phyloP scores from a whole-genome alignment of 306 rosid genomes.

The Rosa chinensis region DNA sequence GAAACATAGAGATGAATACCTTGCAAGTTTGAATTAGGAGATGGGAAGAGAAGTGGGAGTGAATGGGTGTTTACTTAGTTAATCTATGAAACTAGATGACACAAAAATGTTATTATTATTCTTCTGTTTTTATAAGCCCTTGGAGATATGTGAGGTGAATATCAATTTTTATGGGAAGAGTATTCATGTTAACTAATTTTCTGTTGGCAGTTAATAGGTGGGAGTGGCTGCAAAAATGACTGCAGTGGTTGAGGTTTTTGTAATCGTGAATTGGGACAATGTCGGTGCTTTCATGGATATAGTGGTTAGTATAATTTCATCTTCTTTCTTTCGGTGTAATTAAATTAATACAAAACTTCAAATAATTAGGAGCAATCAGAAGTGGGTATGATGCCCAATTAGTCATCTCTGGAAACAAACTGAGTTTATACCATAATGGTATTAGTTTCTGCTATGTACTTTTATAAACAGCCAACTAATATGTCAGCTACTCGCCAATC shows the following conservation, averaged over 20 bases:
- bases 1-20: background rate
- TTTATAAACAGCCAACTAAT: background rate
- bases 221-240: conserved; percentile 66
- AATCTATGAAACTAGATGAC: background rate
- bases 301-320: conserved; percentile 51
- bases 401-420: background rate
- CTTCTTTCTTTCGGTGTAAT: background rate
- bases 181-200: conserved; percentile 18
- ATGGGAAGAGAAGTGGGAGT: background rate
- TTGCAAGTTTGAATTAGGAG: background rate
- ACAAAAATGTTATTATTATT: too few relatives aligned
- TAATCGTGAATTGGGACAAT: conserved; percentile 77
- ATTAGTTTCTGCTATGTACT: background rate
- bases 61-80: background rate
- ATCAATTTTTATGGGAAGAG: conserved; percentile 6
- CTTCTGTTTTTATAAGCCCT: background rate
- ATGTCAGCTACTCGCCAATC: background rate
- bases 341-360: conserved; percentile 4
- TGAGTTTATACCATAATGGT: background rate
- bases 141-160: conserved; percentile 15
- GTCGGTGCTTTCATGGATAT: conserved; percentile 91
- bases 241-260: conserved; percentile 86
- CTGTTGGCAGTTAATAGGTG: conserved; percentile 66
- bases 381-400: background rate
- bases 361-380: conserved; percentile 11